phyloP scores from a whole-genome alignment of 768 basidiomycete genomes.

The Boletus speciosus region DNA sequence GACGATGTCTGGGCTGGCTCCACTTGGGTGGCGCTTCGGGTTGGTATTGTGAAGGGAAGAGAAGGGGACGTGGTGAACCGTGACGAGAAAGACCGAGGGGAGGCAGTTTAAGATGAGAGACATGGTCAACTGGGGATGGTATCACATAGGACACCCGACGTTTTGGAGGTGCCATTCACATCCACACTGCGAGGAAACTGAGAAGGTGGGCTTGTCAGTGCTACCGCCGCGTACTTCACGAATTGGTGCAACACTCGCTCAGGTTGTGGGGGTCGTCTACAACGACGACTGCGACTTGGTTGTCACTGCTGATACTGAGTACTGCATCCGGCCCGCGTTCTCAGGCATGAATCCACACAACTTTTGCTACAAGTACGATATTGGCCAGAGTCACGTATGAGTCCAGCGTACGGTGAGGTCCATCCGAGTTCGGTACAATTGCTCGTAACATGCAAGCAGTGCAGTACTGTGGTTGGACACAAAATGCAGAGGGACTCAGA shows the following conservation, averaged over 20 bases:
- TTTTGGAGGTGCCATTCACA: conserved; percentile 45
- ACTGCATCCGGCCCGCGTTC: conserved; percentile 11
- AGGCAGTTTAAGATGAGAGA: conserved; percentile 70
- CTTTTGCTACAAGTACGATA: neutral
- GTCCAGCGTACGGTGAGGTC: neutral
- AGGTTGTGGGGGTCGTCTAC: conserved; percentile 2
- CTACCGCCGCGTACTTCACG: conserved; percentile 2
- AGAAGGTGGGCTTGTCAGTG: neutral
- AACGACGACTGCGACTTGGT: conserved; percentile 1
- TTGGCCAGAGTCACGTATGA: neutral
- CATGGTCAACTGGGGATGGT: conserved; percentile 60
- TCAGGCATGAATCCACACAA: neutral
- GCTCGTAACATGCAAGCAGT: neutral
- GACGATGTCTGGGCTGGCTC: conserved; percentile 74
- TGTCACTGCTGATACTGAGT: neutral
- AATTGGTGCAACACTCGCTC: neutral
- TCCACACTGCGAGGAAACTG: conserved; percentile 7
- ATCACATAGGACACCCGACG: conserved; percentile 87
- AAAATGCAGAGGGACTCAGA: too few relatives aligned
- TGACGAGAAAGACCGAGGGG: conserved; percentile 57
- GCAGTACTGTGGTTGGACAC: too few relatives aligned
- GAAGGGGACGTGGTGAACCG: conserved; percentile 67
- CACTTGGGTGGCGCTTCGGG: conserved; percentile 17
- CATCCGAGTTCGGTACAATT: neutral
- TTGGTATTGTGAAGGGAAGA: conserved; percentile 41